phyloP scores from a whole-genome alignment of 83 land plant genomes.

The Picea abies region DNA sequence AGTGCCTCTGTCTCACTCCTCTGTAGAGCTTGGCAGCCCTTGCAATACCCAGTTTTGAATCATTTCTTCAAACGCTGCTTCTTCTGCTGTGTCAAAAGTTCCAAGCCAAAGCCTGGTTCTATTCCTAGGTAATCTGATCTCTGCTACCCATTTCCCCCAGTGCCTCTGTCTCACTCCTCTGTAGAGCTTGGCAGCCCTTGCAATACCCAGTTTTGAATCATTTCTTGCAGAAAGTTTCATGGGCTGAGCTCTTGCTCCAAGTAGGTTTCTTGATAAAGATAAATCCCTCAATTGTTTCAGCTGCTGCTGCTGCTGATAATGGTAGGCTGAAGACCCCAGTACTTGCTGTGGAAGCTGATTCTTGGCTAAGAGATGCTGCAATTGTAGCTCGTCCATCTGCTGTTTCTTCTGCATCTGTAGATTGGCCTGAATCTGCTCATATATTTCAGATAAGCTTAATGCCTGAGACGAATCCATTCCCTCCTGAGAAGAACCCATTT shows the following conservation, averaged over 20 bases:
- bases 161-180: conserved; percentile 35
- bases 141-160: conserved; percentile 32
- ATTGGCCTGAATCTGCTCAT: conserved; percentile 10
- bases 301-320: conserved; percentile 11
- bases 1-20: no score
- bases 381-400: conserved; percentile 5
- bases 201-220: neutral
- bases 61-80: conserved; percentile 26
- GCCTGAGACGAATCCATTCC: neutral
- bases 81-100: conserved; percentile 26
- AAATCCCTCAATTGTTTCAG: conserved; percentile 2
- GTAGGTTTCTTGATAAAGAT: neutral
- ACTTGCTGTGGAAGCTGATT: neutral
- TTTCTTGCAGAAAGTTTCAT: neutral
- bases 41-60: no score
- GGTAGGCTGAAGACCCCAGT: neutral
- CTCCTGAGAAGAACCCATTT: neutral
- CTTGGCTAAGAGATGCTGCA: neutral
- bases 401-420: neutral
- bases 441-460: neutral
- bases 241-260: conserved; percentile 5
- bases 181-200: conserved; percentile 12
- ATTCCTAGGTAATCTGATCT: conserved; percentile 22
- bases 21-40: no score
- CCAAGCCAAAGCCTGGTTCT: conserved; percentile 30